These are phyloP conservation scores for Chaetoscypha palmicola DNA, from an alignment of 2,329 filamentous ascomycete genomes.

Conservation along the genomic window DNA sequence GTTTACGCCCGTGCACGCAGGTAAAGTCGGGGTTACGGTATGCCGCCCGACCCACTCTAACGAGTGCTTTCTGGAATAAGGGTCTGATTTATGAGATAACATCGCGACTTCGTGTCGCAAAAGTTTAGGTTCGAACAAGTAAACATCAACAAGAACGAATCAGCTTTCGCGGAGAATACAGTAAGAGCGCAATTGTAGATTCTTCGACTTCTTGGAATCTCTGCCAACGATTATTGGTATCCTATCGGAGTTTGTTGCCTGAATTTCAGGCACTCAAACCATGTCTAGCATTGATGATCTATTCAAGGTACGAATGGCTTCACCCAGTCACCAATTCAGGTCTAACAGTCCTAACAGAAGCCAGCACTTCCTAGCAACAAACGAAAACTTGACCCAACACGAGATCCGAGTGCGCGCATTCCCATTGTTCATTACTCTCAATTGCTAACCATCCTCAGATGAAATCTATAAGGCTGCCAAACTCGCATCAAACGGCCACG, in stretches of 20 bases:
- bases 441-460: conserved; percentile 34
- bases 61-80: too few species aligned
- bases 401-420: neutral
- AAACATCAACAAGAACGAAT: neutral
- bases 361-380: conserved; percentile 4
- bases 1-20: too few species aligned
- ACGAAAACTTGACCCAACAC: conserved; percentile 3
- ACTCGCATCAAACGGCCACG: conserved; percentile 37
- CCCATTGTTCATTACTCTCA: neutral
- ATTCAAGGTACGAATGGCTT: neutral
- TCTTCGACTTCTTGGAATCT: too few species aligned
- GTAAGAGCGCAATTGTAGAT: neutral
- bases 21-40: too few species aligned
- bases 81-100: neutral
- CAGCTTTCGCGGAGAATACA: neutral
- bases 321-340: neutral
- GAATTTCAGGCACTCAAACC: neutral
- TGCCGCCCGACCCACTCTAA: too few species aligned
- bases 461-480: conserved; percentile 59
- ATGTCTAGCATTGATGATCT: conserved; percentile 4
- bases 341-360: neutral
- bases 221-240: neutral
- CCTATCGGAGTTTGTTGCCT: neutral
- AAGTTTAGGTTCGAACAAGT: neutral
- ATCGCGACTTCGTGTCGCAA: neutral